Evolutionary conservation across 2,329 filamentous ascomycete species (phyloP), one percentile per base, ranked within the genome.

Genomic region (Penicillium sp.): DNA sequence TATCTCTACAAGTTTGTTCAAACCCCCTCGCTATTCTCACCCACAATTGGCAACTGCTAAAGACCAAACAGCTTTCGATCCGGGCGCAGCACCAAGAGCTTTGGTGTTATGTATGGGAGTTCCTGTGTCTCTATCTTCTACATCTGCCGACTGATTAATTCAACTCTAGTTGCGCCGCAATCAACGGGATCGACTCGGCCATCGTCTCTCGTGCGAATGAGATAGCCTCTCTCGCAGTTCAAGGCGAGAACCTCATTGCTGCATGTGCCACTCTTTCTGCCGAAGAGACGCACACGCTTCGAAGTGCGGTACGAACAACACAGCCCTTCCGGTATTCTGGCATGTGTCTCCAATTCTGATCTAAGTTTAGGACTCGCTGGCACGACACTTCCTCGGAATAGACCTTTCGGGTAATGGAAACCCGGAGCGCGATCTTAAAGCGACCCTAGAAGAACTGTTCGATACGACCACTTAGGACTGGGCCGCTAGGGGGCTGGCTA

Each of bases 81-180:
- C 2, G 90, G 90, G 0, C 76, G 83, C 40, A 91, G 83, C 53
- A 80, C 73, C 6, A 84, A 86, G 10, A 96, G 89, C 58, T 94
- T 94, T 57, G 93, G 93, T 1, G 86, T 83, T 18, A 77, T 79
- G 64, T 78, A 62, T 41, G 39, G 10, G 63, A 47, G 13, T 29
- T 27, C 18, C 16, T 7, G n/a, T 8, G 7, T 19, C 11, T 11
- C 13, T n/a, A 9, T 9, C 5, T 6, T 7, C 11, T 4, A 13
- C 10, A n/a, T n/a, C 25, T n/a, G 11, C 5, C 11, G 7, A 27
- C 25, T 27, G 25, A 27, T n/a, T n/a, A 4, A n/a, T 9, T 4
- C 25, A 7, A 7, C 44, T 8, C 32, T 44, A 79, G 74, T 37
- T 97, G 93, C 59, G 93, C 93, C 18, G 81, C 82, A 3, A 78